Evolutionary conservation across 225 moss, liverwort and hornwort genomes (phyloP), one percentile per base, ranked within the genome.

Genomic region (Antitrichia curtipendula): DNA sequence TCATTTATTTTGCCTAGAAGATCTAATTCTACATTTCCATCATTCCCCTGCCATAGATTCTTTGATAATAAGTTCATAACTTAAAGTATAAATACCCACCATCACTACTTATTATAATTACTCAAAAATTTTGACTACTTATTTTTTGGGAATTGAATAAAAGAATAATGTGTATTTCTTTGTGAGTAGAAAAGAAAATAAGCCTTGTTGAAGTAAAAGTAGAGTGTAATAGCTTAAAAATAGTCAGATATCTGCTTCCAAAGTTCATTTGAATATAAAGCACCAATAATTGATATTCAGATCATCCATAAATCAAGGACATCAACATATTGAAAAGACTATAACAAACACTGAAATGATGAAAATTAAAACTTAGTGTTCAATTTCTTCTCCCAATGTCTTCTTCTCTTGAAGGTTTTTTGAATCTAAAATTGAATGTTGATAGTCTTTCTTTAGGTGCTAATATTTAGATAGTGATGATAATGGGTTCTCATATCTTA

Each of bases 51-150:
- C 2, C 2, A 22, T 13, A 2, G 0, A 19, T 4, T 68, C 23
- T n/a, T 7, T 13, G 7, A n/a, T 7, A 8, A 2, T 16, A 43
- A 43, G 3, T 9, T 71, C 5, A 29, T 45, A 10, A 45, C 2
- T 16, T 72, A 17, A 72, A 72, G 43, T 71, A 43, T 43, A 43
- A 43, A 16, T 17, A 43, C 0, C 10, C 45, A 43, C 28, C 9
- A 28, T 71, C 17, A 45, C 9, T 3, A 28, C 3, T 17, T 16
- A 71, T 43, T 27, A 9, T 5, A 27, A 71, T 27, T 27, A 71
- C 3, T 71, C 16, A 41, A 70, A 40, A 71, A 27, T 0, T 20
- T 1, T 27, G 1, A 27, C 2, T 16, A 71, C 0, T 16, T 5
- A 15, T 41, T 71, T 70, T 71, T 43, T 5, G 9, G 9, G 9